Evolutionary conservation across 768 basidiomycete genomes (phyloP), one percentile per base, ranked within the genome.

Genomic region (Lentinus tigrinus): DNA sequence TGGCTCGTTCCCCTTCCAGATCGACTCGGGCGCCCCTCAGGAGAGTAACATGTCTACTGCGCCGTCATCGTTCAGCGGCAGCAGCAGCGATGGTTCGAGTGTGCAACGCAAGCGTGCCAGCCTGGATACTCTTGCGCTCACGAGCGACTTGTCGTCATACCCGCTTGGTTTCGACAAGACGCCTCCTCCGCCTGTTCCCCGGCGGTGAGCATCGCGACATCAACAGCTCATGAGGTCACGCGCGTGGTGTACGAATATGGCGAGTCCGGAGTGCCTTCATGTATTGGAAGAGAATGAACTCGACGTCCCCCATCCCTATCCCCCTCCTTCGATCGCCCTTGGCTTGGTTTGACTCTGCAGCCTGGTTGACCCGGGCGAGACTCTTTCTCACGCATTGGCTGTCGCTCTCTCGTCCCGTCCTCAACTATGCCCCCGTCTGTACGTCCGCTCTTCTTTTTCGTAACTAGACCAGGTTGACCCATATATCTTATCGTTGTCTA

Each of bases 1-100:
- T 39, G 88, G 87, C 17, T 88, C 87, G 24, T 93, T 91, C 79
- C 86, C 91, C 38, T 93, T 93, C 82, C 89, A 92, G 60, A 90
- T 93, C 66, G 89, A 91, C 63, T 77, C 85, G 31, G 85, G 85
- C 54, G 70, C 69, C 39, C 72, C 67, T 36, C 60, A 68, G 17
- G 81, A 81, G 37, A 55, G 68, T 5, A 60, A 65, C 28, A 37
- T 70, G 9, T 63, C 67, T 23, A 46, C 43, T 19, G 66, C 66
- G 2, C 52, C 69, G 21, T 74, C 78, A 28, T 69, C 77, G 36
- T 64, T 74, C 54, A 57, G 47, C 26, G 24, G 49, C 23, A 58
- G 63, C 27, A 58, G 64, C 42, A 39, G 52, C 14, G 63, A 60
- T 31, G 68, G 79, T 38, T 68, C 74, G 63, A 72, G 74, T 58